Evolutionary conservation across 495 filamentous ascomycete genomes (phyloP), one percentile per base, ranked within the genome.

Genomic region (Monascus purpureus): DNA sequence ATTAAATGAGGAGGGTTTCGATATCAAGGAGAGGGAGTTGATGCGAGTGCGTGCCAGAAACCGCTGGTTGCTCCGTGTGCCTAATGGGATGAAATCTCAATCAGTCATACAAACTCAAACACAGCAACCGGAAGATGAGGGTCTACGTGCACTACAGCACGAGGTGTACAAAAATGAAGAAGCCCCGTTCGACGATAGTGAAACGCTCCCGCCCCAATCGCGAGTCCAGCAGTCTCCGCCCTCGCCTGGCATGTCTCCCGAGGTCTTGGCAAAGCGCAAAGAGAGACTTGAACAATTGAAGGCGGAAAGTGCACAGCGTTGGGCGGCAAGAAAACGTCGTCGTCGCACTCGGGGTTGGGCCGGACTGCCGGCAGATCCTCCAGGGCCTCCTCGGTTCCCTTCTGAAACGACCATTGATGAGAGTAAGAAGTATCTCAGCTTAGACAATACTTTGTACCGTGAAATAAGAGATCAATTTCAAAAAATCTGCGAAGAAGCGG

Each of bases 371-470:
- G 67, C 82, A 26, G 82, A 87, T 54, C 76, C 76, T 13, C 75
- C 76, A 3, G 71, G 68, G 12, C 79, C 79, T 11, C 81, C 81
- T 24, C 72, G 82, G 28, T 87, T 80, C 46, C 79, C 79, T 0
- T 85, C 80, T 4, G 82, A 88, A 46, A 84, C 76, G 7, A 85
- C 82, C 1, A 69, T 90, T 34, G 75, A 81, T 42, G 82, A 90
- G 45, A 72, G 75, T 53, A 84, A 85, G 45, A 61, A 65, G 12
- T 75, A 73, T 42, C 58, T 90, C 22, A 66, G 57, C 29, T 57
- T 88, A 26, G 74, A 79, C 45, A 70, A 65, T 33, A 45, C 57
- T 1, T 53, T 65, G 28, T 90, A 90, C 49, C 65, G 59, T 20
- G 45, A 72, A 38, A 47, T 82, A 4, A 65, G 82, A 17, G 60